A percentile compares a stretch with the other conserved stretches of the same genome.
Evolutionary conservation across 345 rosid genomes (phyloP).

Genomic region (Citrus maxima): DNA sequence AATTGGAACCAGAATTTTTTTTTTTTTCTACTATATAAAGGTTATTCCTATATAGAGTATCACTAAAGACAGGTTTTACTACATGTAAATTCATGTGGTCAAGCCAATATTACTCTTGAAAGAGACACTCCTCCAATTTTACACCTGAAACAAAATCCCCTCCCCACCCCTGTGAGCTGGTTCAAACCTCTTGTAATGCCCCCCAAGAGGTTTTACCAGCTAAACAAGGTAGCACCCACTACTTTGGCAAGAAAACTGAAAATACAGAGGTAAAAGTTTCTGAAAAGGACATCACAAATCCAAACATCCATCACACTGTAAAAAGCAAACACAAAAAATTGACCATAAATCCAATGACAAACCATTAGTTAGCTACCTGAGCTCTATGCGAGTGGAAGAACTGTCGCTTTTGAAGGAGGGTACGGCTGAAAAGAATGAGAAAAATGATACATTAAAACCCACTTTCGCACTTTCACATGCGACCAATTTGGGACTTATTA

Average conservation of each 20-base stretch:
- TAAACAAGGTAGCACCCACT: not conserved
- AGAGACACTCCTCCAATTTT: not conserved
- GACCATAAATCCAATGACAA: not conserved
- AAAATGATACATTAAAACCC: constrained; percentile 18
- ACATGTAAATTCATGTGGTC: not conserved
- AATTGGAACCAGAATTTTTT: too few species aligned
- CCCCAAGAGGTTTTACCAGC: not conserved
- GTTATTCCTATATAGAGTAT: too few species aligned
- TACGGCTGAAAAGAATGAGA: constrained; percentile 51
- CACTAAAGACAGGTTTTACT: too few species aligned
- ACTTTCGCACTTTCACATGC: not conserved
- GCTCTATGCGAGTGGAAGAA: constrained; percentile 99
- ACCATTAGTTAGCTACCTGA: constrained; percentile 53
- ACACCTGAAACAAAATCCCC: not conserved
- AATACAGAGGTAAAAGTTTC: not conserved
- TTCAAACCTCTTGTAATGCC: not conserved
- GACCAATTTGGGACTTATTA: not conserved
- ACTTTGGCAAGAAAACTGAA: not conserved
- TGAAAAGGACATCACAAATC: not conserved
- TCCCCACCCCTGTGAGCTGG: not conserved
- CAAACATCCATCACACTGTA: not conserved
- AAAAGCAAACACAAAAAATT: not conserved
- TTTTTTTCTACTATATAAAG: too few species aligned
- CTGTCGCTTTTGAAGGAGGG: constrained; percentile 82
- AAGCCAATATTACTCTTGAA: not conserved